Evolutionary conservation across 2,329 filamentous ascomycete species (phyloP).

Genomic region (Fusarium sp.): DNA sequence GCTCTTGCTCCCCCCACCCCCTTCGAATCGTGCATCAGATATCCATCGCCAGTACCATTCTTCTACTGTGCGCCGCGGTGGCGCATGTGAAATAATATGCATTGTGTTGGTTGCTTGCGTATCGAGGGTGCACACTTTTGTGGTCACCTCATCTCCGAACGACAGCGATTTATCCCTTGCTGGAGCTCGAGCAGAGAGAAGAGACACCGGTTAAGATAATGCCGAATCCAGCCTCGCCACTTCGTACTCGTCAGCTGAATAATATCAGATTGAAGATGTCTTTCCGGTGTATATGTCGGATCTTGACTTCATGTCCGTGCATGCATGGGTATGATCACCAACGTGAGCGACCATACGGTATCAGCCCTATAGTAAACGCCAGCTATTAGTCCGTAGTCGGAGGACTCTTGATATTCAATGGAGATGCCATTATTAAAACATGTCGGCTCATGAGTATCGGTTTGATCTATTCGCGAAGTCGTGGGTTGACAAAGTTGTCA

Average conservation of each 20-base stretch:
- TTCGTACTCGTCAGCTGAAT: constrained; percentile 6
- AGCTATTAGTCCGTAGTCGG: background rate
- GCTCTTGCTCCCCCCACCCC: constrained; percentile 6
- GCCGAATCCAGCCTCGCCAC: constrained; percentile 8
- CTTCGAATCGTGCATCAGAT: constrained; percentile 11
- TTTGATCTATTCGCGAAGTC: constrained; percentile 4
- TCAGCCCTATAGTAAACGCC: constrained; percentile 6
- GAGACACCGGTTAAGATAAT: constrained; percentile 8
- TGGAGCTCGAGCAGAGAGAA: constrained; percentile 13
- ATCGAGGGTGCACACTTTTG: constrained; percentile 18
- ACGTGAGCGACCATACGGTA: background rate
- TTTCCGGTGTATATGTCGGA: constrained; percentile 11
- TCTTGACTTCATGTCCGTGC: constrained; percentile 3
- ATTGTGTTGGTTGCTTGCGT: constrained; percentile 24
- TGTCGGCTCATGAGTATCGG: background rate
- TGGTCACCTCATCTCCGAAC: constrained; percentile 3
- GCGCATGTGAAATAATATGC: constrained; percentile 24
- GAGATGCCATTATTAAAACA: background rate
- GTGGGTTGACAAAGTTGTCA: constrained; percentile 10
- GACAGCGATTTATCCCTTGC: constrained; percentile 8
- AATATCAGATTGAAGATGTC: constrained; percentile 19
- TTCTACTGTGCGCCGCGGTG: constrained; percentile 9
- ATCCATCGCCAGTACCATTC: constrained; percentile 2
- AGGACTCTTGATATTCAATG: background rate
- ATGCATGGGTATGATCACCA: constrained; percentile 2